Evolutionary conservation across 306 rosid genomes (phyloP).

Genomic region (Lupinus albus): DNA sequence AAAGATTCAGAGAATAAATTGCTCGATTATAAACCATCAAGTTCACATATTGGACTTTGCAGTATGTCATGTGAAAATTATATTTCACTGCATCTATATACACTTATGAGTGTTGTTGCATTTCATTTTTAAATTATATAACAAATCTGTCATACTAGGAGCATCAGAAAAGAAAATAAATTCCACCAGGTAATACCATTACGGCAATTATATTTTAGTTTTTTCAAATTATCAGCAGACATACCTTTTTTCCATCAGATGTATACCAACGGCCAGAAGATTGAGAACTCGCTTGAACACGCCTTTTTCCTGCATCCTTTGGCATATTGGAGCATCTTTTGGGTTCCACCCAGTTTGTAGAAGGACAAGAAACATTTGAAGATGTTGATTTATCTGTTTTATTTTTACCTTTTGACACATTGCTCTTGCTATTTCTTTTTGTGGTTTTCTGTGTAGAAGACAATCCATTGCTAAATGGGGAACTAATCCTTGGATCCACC

Average conservation of each 20-base stretch:
- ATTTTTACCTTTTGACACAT: conserved; percentile 48
- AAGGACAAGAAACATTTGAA: conserved; percentile 41
- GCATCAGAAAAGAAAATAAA: conserved; percentile 8
- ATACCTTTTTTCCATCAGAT: conserved; percentile 76
- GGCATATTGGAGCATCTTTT: conserved; percentile 53
- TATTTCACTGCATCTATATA: conserved; percentile 12
- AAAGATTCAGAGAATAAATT: too few relatives aligned
- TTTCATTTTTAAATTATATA: conserved; percentile 2
- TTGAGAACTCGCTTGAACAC: conserved; percentile 65
- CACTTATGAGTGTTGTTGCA: conserved; percentile 5
- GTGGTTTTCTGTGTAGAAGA: conserved; percentile 51
- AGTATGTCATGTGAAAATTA: conserved; percentile 14
- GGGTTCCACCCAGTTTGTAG: conserved; percentile 78
- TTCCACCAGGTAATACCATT: conserved; percentile 24
- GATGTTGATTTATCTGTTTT: conserved; percentile 40
- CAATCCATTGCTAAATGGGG: conserved; percentile 42
- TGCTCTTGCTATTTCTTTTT: conserved; percentile 51
- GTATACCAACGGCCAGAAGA: conserved; percentile 91
- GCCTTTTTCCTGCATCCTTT: conserved; percentile 67
- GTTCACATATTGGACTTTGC: not conserved
- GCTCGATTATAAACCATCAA: too few relatives aligned
- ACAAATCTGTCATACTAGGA: conserved; percentile 7
- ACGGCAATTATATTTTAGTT: conserved; percentile 13
- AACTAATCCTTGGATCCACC: conserved; percentile 58
- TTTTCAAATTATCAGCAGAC: not conserved